Percentiles rank a stretch among this genome's conserved stretches.
phyloP scores from a whole-genome alignment of 2,329 filamentous ascomycete species.

The Claviceps paspali region DNA sequence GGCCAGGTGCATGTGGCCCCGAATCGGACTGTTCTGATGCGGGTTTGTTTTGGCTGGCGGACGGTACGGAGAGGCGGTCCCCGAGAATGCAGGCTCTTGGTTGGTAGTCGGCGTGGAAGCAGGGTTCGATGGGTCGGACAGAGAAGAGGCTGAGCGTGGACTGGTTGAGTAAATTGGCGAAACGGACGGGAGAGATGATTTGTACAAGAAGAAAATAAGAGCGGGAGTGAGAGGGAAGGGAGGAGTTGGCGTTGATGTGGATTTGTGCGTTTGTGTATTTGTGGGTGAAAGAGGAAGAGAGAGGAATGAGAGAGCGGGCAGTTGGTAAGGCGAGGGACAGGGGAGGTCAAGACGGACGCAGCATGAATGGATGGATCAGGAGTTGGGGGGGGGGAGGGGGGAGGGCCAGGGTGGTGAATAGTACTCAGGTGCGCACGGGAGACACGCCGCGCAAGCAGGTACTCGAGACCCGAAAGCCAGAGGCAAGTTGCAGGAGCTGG shows the following conservation, averaged over 20 bases:
- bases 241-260: background rate
- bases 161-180: background rate
- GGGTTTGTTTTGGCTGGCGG: background rate
- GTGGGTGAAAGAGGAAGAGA: slow-evolving; percentile 1
- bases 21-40: background rate
- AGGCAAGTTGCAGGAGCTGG: slow-evolving; percentile 4
- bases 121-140: background rate
- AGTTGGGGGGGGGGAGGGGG: slow-evolving; percentile 2
- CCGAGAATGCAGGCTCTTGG: too few relatives aligned
- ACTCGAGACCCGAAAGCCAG: background rate
- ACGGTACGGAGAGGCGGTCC: too few relatives aligned
- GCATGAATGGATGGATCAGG: slow-evolving; percentile 1
- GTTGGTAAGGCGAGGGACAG: background rate
- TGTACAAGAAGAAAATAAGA: background rate
- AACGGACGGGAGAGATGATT: background rate
- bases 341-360: background rate
- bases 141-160: too few relatives aligned
- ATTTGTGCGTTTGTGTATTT: slow-evolving; percentile 1
- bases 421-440: background rate
- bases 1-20: background rate
- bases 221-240: background rate
- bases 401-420: background rate
- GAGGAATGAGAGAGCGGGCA: slow-evolving; percentile 4
- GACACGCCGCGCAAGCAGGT: background rate
- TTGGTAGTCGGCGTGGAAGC: too few relatives aligned